Evolutionary conservation across 768 basidiomycete genomes (phyloP), one percentile per base, ranked within the genome.

Genomic region (Trametes coccinea): DNA sequence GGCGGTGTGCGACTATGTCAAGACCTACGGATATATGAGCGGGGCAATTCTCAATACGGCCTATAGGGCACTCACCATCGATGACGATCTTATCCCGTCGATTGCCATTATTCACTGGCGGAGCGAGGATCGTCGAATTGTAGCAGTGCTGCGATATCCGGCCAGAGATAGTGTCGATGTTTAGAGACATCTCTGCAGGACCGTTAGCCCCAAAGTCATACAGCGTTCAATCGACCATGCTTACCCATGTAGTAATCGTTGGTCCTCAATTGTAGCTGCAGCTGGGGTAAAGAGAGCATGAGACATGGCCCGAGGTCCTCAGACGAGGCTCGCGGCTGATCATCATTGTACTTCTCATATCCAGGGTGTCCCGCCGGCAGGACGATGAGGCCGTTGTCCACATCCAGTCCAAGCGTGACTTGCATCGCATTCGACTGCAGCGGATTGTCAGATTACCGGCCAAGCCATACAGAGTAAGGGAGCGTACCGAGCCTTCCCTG

Each of bases 161-260:
- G 6, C 87, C 83, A 27, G 75, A 78, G 43, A 91, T 76, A 4
- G 86, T 82, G 44, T 84, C 83, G 11, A 86, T 68, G 67, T 96
- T 93, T 45, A 94, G 72, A 0, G 88, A 85, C 82, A 95, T 83
- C 59, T 95, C 93, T 94, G 60, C 31, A 41, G 4, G 1, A 10
- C n/a, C 1, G 17, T 56, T 5, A 58, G 57, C 34, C 16, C 60
- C 41, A 33, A 62, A 16, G 7, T 57, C n/a, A 14, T 5, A 16
- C 4, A 60, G 27, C 7, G 22, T 22, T 17, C 30, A 11, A 44
- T 41, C 9, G n/a, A 52, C 34, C 9, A 7, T 22, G 55, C 78
- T 54, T 68, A 92, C 93, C 94, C 92, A 97, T 93, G 69, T 85
- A 93, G 70, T 86, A 88, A 69, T 95, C 94, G 63, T 95, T 90